These are phyloP conservation scores for Eucalyptus pauciflora DNA, from an alignment of 345 rosid genomes.

Conservation along the genomic window DNA sequence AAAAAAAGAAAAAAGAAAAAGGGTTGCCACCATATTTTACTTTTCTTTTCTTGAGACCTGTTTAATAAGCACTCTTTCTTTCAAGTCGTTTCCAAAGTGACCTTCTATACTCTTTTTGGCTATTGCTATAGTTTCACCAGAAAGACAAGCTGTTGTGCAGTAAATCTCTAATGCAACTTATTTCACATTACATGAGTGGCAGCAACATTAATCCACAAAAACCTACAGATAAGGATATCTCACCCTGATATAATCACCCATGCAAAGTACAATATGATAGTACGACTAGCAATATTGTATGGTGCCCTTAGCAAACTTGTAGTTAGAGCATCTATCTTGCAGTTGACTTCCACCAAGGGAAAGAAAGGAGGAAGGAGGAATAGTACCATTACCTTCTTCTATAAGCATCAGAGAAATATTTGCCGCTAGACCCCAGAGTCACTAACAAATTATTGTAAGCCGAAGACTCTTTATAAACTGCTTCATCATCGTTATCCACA, in stretches of 20 bases:
- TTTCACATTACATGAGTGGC: not conserved
- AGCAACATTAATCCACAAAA: not conserved
- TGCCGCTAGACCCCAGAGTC: slow-evolving; percentile 35
- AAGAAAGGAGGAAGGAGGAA: not conserved
- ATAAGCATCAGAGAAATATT: slow-evolving; percentile 27
- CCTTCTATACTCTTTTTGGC: not conserved
- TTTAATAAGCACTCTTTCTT: not conserved
- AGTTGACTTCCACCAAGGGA: not conserved
- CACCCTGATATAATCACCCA: not conserved
- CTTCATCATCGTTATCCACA: slow-evolving; percentile 10
- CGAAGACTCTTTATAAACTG: slow-evolving; percentile 24
- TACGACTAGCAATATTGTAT: not conserved
- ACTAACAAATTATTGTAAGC: slow-evolving; percentile 28
- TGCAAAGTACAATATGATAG: not conserved
- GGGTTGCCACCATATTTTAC: not conserved
- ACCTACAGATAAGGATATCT: not conserved
- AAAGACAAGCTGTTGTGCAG: not conserved
- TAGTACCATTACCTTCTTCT: slow-evolving; percentile 34
- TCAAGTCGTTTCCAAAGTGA: not conserved
- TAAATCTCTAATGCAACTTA: not conserved
- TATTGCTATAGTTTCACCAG: not conserved
- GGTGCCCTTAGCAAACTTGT: not conserved
- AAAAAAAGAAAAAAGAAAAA: not conserved
- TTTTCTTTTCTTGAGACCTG: not conserved
- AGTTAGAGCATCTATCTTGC: not conserved